Base-by-base conservation (phyloP, 768 basidiomycete genomes). In the Amanita polypyramis region DNA sequence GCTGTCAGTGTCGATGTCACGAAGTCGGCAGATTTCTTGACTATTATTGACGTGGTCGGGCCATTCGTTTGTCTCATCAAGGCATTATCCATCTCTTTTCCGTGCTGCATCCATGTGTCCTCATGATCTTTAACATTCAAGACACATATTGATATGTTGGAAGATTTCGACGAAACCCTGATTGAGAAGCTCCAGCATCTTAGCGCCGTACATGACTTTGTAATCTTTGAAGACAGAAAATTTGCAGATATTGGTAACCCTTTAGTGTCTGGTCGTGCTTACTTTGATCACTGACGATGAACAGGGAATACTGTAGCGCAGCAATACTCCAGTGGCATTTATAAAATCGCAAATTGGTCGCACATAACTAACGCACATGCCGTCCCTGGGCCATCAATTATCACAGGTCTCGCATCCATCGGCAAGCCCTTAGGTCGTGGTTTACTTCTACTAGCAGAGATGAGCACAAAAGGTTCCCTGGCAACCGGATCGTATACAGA, bases 161-260 rank as follows among this genome's bases (percentile, higher is more conserved):
- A 92, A 55, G 93, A 98, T 66, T 98, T 92, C 62, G 79, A 92
- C 38, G 63, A 68, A 8, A 74, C 73, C 5, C 65, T 97, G 39
- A 77, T 94, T 48, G 69, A 78, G 35, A 70, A 74, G 37, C 72
- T 99, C 35, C 74, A 79, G 51, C 70, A 72, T 30, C 77, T 98
- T 5, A 82, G 84, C 58, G 58, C 65, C 39, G 83, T 86, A 61
- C 80, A 96, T 53, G 90, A 96, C 58, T 99, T 98, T 68, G 64
- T 95, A 45, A 93, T 97, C 56, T 99, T 98, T 56, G 96, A 98
- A 68, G 96, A 99, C 69, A 75, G 96, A 54, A 99, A 99, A 65
- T 99, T 99, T 58, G 95, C 96, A 3, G 96, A 99, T 64, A 98
- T 99, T 45, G 95, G 95, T 93, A 53, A 57, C 76, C n/a, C 56